These are phyloP conservation scores for Aspergillus awamori DNA, from an alignment of 2,329 filamentous ascomycete genomes.

Conservation along the genomic window DNA sequence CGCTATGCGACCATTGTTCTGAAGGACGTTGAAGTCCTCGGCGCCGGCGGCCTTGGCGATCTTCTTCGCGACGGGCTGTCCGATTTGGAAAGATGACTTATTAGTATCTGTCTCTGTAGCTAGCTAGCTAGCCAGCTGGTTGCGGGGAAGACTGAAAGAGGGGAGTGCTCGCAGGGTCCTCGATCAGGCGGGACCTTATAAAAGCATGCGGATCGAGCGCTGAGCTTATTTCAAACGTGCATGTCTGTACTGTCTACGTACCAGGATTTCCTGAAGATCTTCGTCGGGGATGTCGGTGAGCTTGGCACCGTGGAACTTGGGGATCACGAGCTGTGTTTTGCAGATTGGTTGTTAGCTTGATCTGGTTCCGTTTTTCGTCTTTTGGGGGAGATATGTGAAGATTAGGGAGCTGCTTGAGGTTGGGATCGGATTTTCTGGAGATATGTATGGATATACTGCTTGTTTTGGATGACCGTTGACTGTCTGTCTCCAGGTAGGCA, in stretches of 20 bases:
- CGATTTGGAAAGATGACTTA: conserved; percentile 5
- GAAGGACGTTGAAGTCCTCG: conserved; percentile 85
- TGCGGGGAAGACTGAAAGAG: not conserved
- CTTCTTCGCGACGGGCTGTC: conserved; percentile 78
- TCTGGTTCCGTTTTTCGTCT: conserved; percentile 11
- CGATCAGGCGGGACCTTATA: not conserved
- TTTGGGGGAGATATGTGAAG: not conserved
- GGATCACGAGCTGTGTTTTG: conserved; percentile 78
- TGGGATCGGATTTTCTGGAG: not conserved
- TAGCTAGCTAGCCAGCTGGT: not conserved
- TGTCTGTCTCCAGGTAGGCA: not conserved
- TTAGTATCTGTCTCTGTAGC: not conserved
- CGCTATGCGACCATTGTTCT: conserved; percentile 91
- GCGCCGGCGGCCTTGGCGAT: conserved; percentile 76
- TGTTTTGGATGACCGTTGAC: not conserved
- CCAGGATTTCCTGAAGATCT: conserved; percentile 77
- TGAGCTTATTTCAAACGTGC: too few relatives aligned
- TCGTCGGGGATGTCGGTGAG: conserved; percentile 92
- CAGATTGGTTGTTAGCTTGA: not conserved
- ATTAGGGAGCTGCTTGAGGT: not conserved
- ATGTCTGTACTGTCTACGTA: conserved; percentile 44
- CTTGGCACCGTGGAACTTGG: conserved; percentile 91
- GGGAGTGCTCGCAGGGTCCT: not conserved
- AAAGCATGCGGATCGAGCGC: too few relatives aligned
- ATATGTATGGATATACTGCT: not conserved